These are phyloP conservation scores for Coemansia sp. DNA, from an alignment of 192 early-diverging fungal genomes.

Conservation along the genomic window DNA sequence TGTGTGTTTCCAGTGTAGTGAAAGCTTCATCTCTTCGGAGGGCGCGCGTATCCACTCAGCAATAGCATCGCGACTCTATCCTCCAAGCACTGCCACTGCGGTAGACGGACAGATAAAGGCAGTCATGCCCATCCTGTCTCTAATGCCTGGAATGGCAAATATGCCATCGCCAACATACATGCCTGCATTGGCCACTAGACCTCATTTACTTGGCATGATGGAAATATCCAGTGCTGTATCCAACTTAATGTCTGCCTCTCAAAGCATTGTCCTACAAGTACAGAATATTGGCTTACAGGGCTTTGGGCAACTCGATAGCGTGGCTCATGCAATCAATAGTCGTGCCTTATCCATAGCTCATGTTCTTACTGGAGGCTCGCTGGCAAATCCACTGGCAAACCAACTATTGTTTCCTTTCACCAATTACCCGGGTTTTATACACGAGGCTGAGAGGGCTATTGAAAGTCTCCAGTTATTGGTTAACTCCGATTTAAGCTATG, in stretches of 20 bases:
- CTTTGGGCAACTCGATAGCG: constrained; percentile 2
- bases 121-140: background rate
- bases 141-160: background rate
- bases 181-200: background rate
- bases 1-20: background rate
- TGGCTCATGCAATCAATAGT: background rate
- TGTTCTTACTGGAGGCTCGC: constrained; percentile 18
- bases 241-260: constrained; percentile 1
- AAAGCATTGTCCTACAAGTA: background rate
- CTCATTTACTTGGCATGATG: background rate
- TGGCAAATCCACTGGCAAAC: constrained; percentile 30
- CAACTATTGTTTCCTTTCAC: constrained; percentile 33
- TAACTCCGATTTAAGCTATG: constrained; percentile 20
- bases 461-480: constrained; percentile 20
- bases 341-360: constrained; percentile 14
- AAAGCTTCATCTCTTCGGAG: background rate
- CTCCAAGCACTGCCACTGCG: background rate
- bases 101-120: background rate
- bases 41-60: constrained; percentile 2
- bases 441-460: constrained; percentile 17
- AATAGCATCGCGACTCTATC: background rate
- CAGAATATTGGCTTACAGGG: background rate
- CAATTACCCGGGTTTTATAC: constrained; percentile 25
- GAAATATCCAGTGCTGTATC: background rate
- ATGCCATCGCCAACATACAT: background rate